A percentile compares a stretch with the other conserved stretches of the same genome.
Evolutionary conservation across 2,329 filamentous ascomycete species (phyloP).

Genomic region (Emydomyces testavorans): DNA sequence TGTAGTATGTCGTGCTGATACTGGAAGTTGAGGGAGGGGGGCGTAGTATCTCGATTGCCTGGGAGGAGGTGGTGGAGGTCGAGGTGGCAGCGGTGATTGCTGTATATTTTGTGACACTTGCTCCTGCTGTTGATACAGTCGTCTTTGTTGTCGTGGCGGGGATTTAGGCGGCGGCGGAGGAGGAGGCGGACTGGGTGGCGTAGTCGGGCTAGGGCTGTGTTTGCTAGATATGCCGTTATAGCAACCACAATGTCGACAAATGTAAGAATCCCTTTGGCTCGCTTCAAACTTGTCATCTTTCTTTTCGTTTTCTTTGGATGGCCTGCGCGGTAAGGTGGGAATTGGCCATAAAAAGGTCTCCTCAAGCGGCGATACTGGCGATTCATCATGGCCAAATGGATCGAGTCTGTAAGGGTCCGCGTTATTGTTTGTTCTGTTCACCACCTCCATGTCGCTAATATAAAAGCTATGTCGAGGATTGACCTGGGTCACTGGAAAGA

Average conservation of each 20-base stretch:
- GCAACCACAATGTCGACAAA: conserved; percentile 2
- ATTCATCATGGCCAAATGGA: background rate
- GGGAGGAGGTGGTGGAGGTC: background rate
- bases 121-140: background rate
- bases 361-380: conserved; percentile 3
- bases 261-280: background rate
- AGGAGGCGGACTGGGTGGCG: background rate
- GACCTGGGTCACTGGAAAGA: background rate
- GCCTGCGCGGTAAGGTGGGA: background rate
- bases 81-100: background rate
- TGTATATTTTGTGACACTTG: background rate
- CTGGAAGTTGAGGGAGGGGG: background rate
- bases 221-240: background rate
- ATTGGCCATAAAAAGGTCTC: background rate
- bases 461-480: conserved; percentile 1
- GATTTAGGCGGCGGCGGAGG: conserved; percentile 2
- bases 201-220: background rate
- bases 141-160: background rate
- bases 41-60: conserved; percentile 10
- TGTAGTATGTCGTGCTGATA: background rate
- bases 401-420: background rate
- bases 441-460: conserved; percentile 2
- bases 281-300: background rate
- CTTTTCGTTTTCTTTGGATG: background rate
- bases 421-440: background rate